Percentiles rank a stretch among this genome's conserved stretches.
Conservation (phyloP, 352 stramenopile species). For the Pythium phragmiticola region DNA sequence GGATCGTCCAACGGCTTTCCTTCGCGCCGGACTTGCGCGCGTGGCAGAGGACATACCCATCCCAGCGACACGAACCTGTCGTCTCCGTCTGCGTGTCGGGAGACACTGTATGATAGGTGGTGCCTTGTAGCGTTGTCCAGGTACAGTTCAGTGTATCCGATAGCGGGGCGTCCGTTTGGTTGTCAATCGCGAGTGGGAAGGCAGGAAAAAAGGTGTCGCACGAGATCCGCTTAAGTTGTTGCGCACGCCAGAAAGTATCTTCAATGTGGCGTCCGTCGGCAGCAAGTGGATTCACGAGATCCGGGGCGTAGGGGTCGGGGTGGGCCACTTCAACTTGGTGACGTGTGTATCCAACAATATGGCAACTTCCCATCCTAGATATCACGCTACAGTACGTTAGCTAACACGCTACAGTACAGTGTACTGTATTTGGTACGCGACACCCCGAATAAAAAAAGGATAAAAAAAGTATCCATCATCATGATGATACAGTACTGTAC, state of each 20-base stretch:
- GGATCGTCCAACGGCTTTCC: neutral
- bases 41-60: too few species aligned
- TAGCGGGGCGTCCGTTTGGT: neutral
- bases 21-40: neutral
- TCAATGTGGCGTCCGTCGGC: slow-evolving; percentile 4
- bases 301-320: slow-evolving; percentile 15
- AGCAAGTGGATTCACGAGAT: slow-evolving; percentile 14
- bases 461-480: neutral
- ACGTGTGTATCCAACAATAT: slow-evolving; percentile 12
- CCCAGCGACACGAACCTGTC: neutral
- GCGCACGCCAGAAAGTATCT: slow-evolving; percentile 24
- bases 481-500: neutral
- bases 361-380: neutral
- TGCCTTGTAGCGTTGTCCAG: neutral
- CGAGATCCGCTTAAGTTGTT: neutral
- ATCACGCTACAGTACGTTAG: too few species aligned
- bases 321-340: slow-evolving; percentile 23
- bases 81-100: neutral
- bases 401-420: neutral
- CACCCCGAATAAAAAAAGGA: neutral
- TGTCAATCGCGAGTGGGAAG: neutral
- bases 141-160: neutral
- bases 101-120: neutral
- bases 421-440: neutral
- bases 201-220: slow-evolving; percentile 1